A percentile compares a stretch with the other conserved stretches of the same genome.
phyloP scores from a whole-genome alignment of 805 yeast genomes.

The Monosporozyma siamensis region DNA sequence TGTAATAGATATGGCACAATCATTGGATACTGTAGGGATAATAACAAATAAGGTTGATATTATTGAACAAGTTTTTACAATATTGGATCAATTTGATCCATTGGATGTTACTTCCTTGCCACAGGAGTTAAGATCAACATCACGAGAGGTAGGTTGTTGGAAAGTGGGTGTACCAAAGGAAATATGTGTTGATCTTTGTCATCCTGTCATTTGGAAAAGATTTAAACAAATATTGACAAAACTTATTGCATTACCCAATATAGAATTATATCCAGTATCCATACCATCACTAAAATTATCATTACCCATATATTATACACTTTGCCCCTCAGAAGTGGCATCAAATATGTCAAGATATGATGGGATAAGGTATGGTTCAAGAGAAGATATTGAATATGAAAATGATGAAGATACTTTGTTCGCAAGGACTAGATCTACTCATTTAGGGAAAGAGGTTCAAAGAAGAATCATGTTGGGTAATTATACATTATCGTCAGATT shows the following conservation, averaged over 20 bases:
- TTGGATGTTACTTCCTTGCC: slow-evolving; percentile 72
- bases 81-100: slow-evolving; percentile 52
- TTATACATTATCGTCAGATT: slow-evolving; percentile 67
- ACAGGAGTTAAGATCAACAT: slow-evolving; percentile 27
- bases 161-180: slow-evolving; percentile 71
- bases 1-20: slow-evolving; percentile 85
- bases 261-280: slow-evolving; percentile 51
- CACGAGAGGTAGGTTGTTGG: slow-evolving; percentile 11
- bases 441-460: slow-evolving; percentile 74
- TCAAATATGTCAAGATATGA: slow-evolving; percentile 86
- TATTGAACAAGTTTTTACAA: slow-evolving; percentile 41
- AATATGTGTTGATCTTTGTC: slow-evolving; percentile 47
- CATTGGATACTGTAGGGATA: slow-evolving; percentile 89
- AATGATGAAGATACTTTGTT: slow-evolving; percentile 23
- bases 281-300: slow-evolving; percentile 59
- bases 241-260: slow-evolving; percentile 30
- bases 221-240: slow-evolving; percentile 37
- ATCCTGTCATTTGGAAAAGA: slow-evolving; percentile 23
- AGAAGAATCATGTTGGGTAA: slow-evolving; percentile 80
- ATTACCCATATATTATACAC: slow-evolving; percentile 74
- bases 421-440: slow-evolving; percentile 51
- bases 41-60: slow-evolving; percentile 42
- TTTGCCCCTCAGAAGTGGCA: slow-evolving; percentile 90
- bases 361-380: slow-evolving; percentile 75
- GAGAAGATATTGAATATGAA: slow-evolving; percentile 26